Evolutionary conservation across 169 alveolate genomes (phyloP), one percentile per base, ranked within the genome.

Genomic region (Plasmodium billcollinsi): DNA sequence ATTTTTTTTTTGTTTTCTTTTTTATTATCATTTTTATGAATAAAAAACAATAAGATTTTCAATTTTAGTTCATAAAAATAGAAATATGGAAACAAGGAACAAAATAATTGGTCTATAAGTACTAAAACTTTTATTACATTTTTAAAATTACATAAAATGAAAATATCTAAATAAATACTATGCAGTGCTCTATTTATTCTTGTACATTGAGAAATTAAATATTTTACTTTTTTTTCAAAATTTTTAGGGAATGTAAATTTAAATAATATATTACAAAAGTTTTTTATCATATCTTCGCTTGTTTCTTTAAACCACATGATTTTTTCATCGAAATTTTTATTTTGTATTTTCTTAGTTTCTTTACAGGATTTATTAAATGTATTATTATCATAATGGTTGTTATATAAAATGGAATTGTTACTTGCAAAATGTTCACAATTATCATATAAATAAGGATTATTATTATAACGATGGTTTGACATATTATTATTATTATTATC

Each of bases 21-120:
- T 43, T 6, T 4, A 9, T 21, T 21, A 2, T 80, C 39, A 12
- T 62, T 54, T 61, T 11, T 54, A 33, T 80, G 69, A 3, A 80
- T 52, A 80, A 43, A 59, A 4, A 80, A 15, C 29, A 80, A 61
- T 43, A 80, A 54, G 56, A 80, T 69, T 47, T 80, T 80, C 52
- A 80, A 67, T 67, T 80, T 80, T 9, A 80, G 56, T 52, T 80
- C 90, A 71, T 29, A 80, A 80, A 80, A 80, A 62, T 80, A 80
- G 26, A 67, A 80, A 39, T 80, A 80, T 2, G 90, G 83, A 66
- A 21, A 80, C 6, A 56, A 8, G 12, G 73, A 80, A 67, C 59
- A 47, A 45, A 80, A 47, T 18, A 80, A 20, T 47, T 67, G 90
- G 54, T 80, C 90, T 80, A 80, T 50, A 14, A 80, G 20, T 20